A percentile compares a stretch with the other conserved stretches of the same genome.
phyloP scores from a whole-genome alignment of 352 stramenopile genomes.

The Globisporangium iwayamae region DNA sequence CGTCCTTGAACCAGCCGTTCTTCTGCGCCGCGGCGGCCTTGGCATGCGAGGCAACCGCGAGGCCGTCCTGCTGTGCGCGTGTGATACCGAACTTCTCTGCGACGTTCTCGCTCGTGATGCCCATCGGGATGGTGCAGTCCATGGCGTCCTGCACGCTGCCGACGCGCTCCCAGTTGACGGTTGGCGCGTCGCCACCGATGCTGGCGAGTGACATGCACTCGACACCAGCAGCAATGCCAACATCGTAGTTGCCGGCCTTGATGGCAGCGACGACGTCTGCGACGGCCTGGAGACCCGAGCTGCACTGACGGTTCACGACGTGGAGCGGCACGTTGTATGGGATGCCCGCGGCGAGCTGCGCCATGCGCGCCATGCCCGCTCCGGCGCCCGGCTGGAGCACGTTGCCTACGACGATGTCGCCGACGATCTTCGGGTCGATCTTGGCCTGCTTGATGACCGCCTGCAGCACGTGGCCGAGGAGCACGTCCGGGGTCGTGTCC shows the following conservation, averaged over 20 bases:
- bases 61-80: constrained; percentile 70
- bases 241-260: constrained; percentile 82
- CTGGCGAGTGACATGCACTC: constrained; percentile 82
- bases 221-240: constrained; percentile 81
- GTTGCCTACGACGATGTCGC: constrained; percentile 85
- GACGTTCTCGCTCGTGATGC: constrained; percentile 86
- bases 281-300: constrained; percentile 83
- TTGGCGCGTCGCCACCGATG: constrained; percentile 50
- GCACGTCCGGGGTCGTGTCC: constrained; percentile 88
- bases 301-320: constrained; percentile 86
- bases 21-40: constrained; percentile 69
- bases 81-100: constrained; percentile 75
- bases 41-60: constrained; percentile 72
- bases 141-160: constrained; percentile 58
- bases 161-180: constrained; percentile 61
- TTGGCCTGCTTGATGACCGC: constrained; percentile 82
- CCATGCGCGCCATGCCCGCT: constrained; percentile 76
- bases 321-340: constrained; percentile 72
- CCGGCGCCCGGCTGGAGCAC: constrained; percentile 79
- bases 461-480: constrained; percentile 83
- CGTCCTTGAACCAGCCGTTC: constrained; percentile 83
- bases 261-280: constrained; percentile 71
- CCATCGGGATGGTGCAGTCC: constrained; percentile 85
- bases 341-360: constrained; percentile 73
- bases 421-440: constrained; percentile 70